A percentile compares a stretch with the other conserved stretches of the same genome.
phyloP scores from a whole-genome alignment of 345 rosid species.

The Kandelia obovata region DNA sequence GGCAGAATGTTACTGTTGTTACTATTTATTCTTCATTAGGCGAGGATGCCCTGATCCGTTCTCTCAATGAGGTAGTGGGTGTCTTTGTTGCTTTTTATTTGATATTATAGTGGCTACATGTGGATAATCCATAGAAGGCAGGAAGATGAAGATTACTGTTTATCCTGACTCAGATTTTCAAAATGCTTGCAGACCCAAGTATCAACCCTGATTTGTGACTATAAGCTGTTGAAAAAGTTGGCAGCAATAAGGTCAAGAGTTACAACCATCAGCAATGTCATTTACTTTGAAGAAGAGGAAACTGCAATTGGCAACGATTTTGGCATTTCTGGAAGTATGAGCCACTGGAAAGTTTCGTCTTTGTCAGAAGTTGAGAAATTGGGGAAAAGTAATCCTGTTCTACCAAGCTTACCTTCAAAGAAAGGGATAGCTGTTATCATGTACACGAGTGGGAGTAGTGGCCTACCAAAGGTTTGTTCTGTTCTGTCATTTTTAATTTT shows the following conservation, averaged over 20 bases:
- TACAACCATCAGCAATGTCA: constrained; percentile 51
- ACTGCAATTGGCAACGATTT: constrained; percentile 30
- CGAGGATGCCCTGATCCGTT: constrained; percentile 75
- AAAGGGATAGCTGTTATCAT: constrained; percentile 68
- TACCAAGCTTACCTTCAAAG: constrained; percentile 64
- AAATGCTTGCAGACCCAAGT: constrained; percentile 68
- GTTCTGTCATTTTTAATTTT: neutral
- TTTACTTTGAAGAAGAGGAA: constrained; percentile 67
- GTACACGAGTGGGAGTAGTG: constrained; percentile 97
- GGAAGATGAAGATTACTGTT: neutral
- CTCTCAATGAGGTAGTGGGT: constrained; percentile 72
- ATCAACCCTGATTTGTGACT: constrained; percentile 73
- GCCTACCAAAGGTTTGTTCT: constrained; percentile 75
- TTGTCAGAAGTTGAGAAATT: constrained; percentile 73
- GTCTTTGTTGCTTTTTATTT: constrained; percentile 7
- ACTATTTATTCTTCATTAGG: constrained; percentile 94
- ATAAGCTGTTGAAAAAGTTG: constrained; percentile 68
- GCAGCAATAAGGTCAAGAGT: constrained; percentile 53
- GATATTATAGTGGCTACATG: neutral
- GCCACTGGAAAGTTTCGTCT: constrained; percentile 55
- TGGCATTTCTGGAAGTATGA: constrained; percentile 25
- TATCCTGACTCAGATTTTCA: constrained; percentile 15
- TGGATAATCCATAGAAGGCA: too few relatives aligned
- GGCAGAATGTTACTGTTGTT: constrained; percentile 69
- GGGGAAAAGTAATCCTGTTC: constrained; percentile 50